Evolutionary conservation across 2,329 filamentous ascomycete genomes (phyloP).

Genomic region (Microsporum canis): DNA sequence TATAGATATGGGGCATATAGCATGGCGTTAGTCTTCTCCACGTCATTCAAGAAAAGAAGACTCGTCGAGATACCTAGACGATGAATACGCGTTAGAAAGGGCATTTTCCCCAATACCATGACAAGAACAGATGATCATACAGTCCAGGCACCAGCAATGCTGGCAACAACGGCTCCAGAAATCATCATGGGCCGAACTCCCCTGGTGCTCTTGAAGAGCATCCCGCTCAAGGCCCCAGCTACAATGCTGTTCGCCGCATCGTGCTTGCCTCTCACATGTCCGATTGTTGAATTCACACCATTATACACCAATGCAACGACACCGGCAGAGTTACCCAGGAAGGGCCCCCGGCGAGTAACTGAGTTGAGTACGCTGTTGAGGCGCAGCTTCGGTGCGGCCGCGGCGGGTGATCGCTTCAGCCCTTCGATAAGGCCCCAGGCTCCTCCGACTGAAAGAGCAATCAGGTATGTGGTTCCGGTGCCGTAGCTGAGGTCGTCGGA

Average conservation of each 20-base stretch:
- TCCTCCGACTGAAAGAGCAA: conserved; percentile 75
- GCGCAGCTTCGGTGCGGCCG: conserved; percentile 77
- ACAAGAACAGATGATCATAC: conserved; percentile 47
- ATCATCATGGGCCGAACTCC: conserved; percentile 88
- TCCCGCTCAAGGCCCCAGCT: conserved; percentile 78
- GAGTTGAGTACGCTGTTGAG: conserved; percentile 93
- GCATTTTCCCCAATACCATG: conserved; percentile 8
- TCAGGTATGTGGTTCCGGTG: conserved; percentile 83
- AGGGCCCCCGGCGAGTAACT: conserved; percentile 82
- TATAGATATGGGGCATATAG: background rate
- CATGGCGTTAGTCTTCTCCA: background rate
- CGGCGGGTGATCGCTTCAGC: conserved; percentile 56
- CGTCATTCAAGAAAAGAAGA: conserved; percentile 28
- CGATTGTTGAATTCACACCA: conserved; percentile 74
- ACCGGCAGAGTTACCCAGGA: conserved; percentile 89
- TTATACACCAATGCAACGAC: conserved; percentile 96
- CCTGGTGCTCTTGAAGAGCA: conserved; percentile 92
- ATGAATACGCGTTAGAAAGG: conserved; percentile 14
- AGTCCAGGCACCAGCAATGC: conserved; percentile 77
- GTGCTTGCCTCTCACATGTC: conserved; percentile 69
- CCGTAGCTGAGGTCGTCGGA: conserved; percentile 98
- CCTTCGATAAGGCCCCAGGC: conserved; percentile 90
- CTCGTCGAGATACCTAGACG: conserved; percentile 40
- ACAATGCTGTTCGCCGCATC: conserved; percentile 80
- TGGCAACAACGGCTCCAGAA: conserved; percentile 78